Evolutionary conservation across 768 basidiomycete species (phyloP), one percentile per base, ranked within the genome.

Genomic region (Strobilomyces echinocephalus): DNA sequence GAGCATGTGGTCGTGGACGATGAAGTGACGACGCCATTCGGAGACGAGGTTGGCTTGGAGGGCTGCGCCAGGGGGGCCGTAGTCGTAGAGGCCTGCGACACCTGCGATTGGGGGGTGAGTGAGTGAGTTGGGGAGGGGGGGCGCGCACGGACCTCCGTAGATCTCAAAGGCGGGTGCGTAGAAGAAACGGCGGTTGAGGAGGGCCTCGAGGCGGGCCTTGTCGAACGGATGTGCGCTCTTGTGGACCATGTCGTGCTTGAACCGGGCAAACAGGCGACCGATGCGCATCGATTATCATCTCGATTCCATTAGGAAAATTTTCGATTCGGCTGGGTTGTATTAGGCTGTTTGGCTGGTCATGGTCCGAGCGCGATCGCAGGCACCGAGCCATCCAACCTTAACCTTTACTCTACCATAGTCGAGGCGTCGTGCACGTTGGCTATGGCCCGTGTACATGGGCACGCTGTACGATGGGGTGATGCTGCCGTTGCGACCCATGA

Each of bases 121-220:
- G 34, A 24, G 26, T 8, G 16, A 7, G 20, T n/a, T 1, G 6
- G 11, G 14, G 18, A 11, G n/a, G 20, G 3, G 20, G 45, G 3
- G 18, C 7, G 9, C 9, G 6, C 2, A 10, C 50, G 18, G n/a
- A 93, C 95, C 97, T 55, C 95, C 94, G 64, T 98, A 98, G 75
- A 99, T 97, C 73, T 98, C 97, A 64, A 98, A 99, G 5, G 97
- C 91, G 21, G 95, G 95, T 4, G 95, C 91, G 68, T 90, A 98
- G 78, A 98, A 99, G 78, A 99, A 99, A 46, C 97, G 79, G 52
- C 89, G 83, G 65, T 85, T 88, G 50, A 98, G 79, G 44, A 95
- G 72, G 21, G 85, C 85, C 63, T 98, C 97, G 31, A 98, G 79
- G 21, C 85, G 80, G 20, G 74, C 58, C 73, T 95, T 95, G 71